Evolutionary conservation across 805 yeast species (phyloP).

Genomic region (Nakazawaea pomicola): DNA sequence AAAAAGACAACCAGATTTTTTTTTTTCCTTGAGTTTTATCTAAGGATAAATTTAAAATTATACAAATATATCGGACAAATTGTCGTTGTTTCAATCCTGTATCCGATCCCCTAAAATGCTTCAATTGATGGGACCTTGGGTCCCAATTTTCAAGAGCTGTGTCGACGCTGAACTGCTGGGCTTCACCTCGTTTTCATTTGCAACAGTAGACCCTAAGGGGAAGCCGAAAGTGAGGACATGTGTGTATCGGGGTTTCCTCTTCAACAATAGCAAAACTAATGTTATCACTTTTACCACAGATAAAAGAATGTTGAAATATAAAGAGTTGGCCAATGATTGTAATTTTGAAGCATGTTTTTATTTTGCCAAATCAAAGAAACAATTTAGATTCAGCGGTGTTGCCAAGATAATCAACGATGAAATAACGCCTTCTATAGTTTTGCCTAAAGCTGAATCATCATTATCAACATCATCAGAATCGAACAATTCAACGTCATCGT

Average conservation of each 20-base stretch:
- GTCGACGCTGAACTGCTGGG: slow-evolving; percentile 44
- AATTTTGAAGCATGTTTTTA: slow-evolving; percentile 75
- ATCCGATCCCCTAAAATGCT: no score
- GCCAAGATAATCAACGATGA: slow-evolving; percentile 41
- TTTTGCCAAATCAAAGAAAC: slow-evolving; percentile 56
- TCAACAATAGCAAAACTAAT: slow-evolving; percentile 62
- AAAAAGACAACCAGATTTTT: no score
- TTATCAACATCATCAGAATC: not conserved
- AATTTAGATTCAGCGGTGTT: slow-evolving; percentile 67
- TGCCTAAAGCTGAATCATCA: slow-evolving; percentile 2
- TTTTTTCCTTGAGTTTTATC: no score
- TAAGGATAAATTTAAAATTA: no score
- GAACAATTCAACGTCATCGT: slow-evolving; percentile 1
- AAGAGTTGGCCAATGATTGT: slow-evolving; percentile 46
- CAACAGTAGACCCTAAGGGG: slow-evolving; percentile 54
- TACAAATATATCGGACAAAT: no score
- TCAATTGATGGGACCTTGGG: slow-evolving; percentile 65
- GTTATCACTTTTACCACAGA: slow-evolving; percentile 70
- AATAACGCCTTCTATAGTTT: slow-evolving; percentile 16
- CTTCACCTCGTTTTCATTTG: slow-evolving; percentile 60
- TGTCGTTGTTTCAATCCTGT: no score
- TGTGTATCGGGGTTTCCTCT: slow-evolving; percentile 69
- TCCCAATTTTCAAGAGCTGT: slow-evolving; percentile 56
- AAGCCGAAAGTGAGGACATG: slow-evolving; percentile 66
- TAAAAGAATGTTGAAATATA: slow-evolving; percentile 58